These are phyloP conservation scores for Fusarium redolens DNA, from an alignment of 2,329 filamentous ascomycete genomes.

Conservation along the genomic window DNA sequence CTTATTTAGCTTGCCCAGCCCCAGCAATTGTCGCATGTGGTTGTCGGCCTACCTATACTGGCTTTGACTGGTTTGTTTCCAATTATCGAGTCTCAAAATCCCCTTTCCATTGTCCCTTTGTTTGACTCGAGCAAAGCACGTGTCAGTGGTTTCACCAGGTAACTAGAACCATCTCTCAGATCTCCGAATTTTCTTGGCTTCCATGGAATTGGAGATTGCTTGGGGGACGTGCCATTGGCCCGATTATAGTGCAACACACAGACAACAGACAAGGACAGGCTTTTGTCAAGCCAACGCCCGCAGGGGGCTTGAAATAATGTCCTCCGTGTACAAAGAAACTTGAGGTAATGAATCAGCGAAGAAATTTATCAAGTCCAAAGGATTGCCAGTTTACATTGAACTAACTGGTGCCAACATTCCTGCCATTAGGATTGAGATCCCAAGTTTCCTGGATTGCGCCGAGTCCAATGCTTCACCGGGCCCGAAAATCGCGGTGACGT, in stretches of 20 bases:
- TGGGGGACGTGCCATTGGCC: slow-evolving; percentile 21
- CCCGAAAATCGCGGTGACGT: slow-evolving; percentile 9
- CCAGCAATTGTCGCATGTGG: not conserved
- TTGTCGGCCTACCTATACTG: not conserved
- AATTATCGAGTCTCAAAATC: not conserved
- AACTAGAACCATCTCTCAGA: not conserved
- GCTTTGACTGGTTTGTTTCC: slow-evolving; percentile 3
- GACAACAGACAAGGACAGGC: slow-evolving; percentile 21
- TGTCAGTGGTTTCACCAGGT: slow-evolving; percentile 23
- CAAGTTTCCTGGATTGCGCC: not conserved
- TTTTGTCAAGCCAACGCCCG: not conserved
- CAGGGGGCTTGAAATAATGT: slow-evolving; percentile 3
- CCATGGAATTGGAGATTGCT: slow-evolving; percentile 27
- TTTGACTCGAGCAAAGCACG: slow-evolving; percentile 16
- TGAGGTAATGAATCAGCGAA: not conserved
- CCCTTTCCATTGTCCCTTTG: not conserved
- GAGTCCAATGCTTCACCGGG: not conserved
- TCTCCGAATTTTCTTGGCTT: slow-evolving; percentile 23
- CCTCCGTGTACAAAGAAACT: not conserved
- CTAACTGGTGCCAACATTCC: not conserved
- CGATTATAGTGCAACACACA: slow-evolving; percentile 20
- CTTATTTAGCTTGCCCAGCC: not conserved
- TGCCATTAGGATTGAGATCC: too few species aligned
- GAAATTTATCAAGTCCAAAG: not conserved
- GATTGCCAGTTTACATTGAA: too few species aligned